These are phyloP conservation scores for Teratosphaeria viscida DNA, from an alignment of 2,329 filamentous ascomycete genomes.

Conservation along the genomic window DNA sequence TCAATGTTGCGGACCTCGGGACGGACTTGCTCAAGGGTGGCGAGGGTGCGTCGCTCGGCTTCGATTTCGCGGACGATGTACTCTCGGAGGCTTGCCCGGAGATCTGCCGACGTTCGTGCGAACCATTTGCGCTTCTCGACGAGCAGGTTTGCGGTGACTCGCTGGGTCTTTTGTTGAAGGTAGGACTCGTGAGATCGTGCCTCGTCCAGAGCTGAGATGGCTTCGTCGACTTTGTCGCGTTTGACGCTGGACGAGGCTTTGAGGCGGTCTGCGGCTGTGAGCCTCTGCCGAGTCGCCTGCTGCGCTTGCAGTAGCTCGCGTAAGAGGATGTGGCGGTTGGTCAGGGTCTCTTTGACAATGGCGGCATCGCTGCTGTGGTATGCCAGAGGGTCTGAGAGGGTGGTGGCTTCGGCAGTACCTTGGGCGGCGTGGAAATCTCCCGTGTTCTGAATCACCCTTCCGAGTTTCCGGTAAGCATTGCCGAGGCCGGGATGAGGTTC, in stretches of 20 bases:
- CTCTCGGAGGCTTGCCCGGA: constrained; percentile 75
- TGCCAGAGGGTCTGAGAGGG: constrained; percentile 82
- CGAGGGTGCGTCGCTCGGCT: constrained; percentile 80
- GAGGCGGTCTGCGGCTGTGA: constrained; percentile 76
- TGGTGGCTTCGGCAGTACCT: constrained; percentile 91
- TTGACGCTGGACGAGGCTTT: constrained; percentile 80
- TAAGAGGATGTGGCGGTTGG: constrained; percentile 91
- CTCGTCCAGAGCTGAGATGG: constrained; percentile 82
- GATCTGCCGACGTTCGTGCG: constrained; percentile 69
- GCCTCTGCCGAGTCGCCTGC: constrained; percentile 69
- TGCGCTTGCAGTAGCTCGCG: constrained; percentile 89
- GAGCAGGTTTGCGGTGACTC: constrained; percentile 80
- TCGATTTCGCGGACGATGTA: constrained; percentile 94
- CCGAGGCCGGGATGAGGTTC: constrained; percentile 81
- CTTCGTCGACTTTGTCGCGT: constrained; percentile 93
- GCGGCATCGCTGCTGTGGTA: constrained; percentile 95
- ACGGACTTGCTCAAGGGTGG: constrained; percentile 84
- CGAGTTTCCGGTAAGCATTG: constrained; percentile 88
- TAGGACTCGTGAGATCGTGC: constrained; percentile 72
- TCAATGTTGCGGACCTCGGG: constrained; percentile 92
- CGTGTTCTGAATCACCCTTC: constrained; percentile 83
- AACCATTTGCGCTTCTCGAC: constrained; percentile 90
- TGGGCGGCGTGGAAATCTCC: constrained; percentile 95
- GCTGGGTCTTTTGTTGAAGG: constrained; percentile 72
- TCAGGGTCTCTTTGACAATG: constrained; percentile 95